phyloP scores from a whole-genome alignment of 2,329 filamentous ascomycete genomes.

The Fusarium metavorans region DNA sequence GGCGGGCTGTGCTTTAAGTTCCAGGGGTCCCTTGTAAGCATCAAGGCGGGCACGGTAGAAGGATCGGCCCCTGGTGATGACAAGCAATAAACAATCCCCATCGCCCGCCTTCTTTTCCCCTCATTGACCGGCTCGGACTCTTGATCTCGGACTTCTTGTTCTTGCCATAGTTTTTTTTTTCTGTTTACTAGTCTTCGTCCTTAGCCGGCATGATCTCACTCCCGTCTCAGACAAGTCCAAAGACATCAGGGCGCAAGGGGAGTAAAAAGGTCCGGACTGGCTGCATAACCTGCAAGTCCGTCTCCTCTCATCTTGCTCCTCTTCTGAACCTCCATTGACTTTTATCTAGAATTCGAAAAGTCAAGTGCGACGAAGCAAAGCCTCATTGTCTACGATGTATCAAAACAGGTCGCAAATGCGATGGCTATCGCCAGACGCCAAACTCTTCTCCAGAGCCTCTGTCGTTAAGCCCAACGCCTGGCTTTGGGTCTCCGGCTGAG shows the following conservation, averaged over 20 bases:
- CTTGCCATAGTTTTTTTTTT: neutral
- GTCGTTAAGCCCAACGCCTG: slow-evolving; percentile 28
- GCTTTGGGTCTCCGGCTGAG: slow-evolving; percentile 38
- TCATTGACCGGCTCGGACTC: slow-evolving; percentile 34
- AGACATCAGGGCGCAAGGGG: slow-evolving; percentile 53
- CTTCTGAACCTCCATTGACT: neutral
- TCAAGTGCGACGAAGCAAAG: slow-evolving; percentile 69
- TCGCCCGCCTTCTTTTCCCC: slow-evolving; percentile 16
- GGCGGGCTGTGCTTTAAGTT: neutral
- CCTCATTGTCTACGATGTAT: slow-evolving; percentile 65
- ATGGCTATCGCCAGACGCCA: slow-evolving; percentile 59
- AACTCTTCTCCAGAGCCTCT: slow-evolving; percentile 31
- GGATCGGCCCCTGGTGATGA: neutral
- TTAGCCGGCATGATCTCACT: slow-evolving; percentile 12
- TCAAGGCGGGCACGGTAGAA: neutral
- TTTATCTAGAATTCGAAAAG: slow-evolving; percentile 60
- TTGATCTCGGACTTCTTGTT: slow-evolving; percentile 7
- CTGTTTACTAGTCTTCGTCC: too few species aligned
- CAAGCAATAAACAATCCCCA: slow-evolving; percentile 28
- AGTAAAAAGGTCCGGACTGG: slow-evolving; percentile 62
- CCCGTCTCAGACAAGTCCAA: slow-evolving; percentile 13
- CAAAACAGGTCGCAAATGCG: slow-evolving; percentile 67
- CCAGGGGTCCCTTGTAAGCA: slow-evolving; percentile 7
- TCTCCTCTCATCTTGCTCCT: slow-evolving; percentile 30
- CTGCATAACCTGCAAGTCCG: slow-evolving; percentile 68